Conservation (phyloP, 2,329 filamentous ascomycete species). For the Biscogniauxia mediterranea region DNA sequence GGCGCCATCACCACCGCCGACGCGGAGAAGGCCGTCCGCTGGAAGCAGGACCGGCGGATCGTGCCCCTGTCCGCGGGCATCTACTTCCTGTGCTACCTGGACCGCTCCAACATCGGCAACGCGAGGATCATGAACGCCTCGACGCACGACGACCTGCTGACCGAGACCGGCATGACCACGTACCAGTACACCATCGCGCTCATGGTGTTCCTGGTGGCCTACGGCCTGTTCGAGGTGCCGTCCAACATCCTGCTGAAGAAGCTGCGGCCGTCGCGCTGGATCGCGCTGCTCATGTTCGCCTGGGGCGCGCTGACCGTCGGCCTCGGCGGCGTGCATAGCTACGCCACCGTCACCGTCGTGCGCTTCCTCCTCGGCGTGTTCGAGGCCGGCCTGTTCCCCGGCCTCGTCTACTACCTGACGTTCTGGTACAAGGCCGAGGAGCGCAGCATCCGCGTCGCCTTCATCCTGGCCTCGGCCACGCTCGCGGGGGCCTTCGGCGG, state of each 20-base stretch:
- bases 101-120: conserved; percentile 51
- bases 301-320: conserved; percentile 69
- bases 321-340: conserved; percentile 62
- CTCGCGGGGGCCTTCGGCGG: conserved; percentile 72
- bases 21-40: conserved; percentile 27
- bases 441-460: conserved; percentile 66
- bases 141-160: conserved; percentile 35
- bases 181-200: conserved; percentile 36
- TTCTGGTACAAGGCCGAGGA: conserved; percentile 73
- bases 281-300: conserved; percentile 64
- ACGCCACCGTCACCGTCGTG: conserved; percentile 60
- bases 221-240: conserved; percentile 58
- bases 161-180: conserved; percentile 28
- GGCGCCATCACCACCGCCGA: conserved; percentile 31
- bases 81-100: conserved; percentile 56
- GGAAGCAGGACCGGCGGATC: conserved; percentile 52
- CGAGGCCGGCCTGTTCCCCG: conserved; percentile 70
- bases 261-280: conserved; percentile 59
- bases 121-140: conserved; percentile 38
- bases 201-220: conserved; percentile 35
- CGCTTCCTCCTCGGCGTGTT: conserved; percentile 67
- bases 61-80: conserved; percentile 51
- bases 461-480: conserved; percentile 67
- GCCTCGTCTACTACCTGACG: conserved; percentile 65
- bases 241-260: conserved; percentile 66